Evolutionary conservation across 768 basidiomycete genomes (phyloP).

Genomic region (Cystofilobasidium macerans): DNA sequence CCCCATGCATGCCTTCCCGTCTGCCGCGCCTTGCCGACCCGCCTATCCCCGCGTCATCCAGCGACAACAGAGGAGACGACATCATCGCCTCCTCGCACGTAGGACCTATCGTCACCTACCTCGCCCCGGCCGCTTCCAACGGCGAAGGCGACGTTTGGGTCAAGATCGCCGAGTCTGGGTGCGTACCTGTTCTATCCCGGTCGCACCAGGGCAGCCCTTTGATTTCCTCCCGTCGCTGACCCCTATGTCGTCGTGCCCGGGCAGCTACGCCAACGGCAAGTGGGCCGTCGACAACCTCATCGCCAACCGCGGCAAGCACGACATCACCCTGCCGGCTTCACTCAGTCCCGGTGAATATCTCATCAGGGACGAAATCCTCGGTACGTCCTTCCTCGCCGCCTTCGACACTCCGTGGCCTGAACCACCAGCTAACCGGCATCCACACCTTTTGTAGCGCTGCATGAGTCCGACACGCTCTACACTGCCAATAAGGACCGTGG

Average conservation of each 20-base stretch:
- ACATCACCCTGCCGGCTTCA: neutral
- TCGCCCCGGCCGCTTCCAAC: neutral
- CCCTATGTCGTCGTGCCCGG: neutral
- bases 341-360: neutral
- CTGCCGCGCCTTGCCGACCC: no score
- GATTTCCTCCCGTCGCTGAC: neutral
- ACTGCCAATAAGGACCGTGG: neutral
- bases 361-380: neutral
- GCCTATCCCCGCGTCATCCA: no score
- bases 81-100: slow-evolving; percentile 2
- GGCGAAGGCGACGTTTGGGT: neutral
- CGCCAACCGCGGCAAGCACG: neutral
- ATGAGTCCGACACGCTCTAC: neutral
- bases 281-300: slow-evolving; percentile 1
- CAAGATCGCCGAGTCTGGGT: neutral
- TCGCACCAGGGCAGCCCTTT: neutral
- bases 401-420: neutral
- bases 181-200: neutral
- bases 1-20: no score
- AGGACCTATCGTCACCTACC: neutral
- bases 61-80: neutral
- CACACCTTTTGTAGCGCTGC: neutral
- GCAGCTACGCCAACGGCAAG: neutral
- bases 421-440: neutral
- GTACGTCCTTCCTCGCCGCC: neutral